phyloP scores from a whole-genome alignment of 306 rosid genomes.

The Pyrus bretschneideri region DNA sequence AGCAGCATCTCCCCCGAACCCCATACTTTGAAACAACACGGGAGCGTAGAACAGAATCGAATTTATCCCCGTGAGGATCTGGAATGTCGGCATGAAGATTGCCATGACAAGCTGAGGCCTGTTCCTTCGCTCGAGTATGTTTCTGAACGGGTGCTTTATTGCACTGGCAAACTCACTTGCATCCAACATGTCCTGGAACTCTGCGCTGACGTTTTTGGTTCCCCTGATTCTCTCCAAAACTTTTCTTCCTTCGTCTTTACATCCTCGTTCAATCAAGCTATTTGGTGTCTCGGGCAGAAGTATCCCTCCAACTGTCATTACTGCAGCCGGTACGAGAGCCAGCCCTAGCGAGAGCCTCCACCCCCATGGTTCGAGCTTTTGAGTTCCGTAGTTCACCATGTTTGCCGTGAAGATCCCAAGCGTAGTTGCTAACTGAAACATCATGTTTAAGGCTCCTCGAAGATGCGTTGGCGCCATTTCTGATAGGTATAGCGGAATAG shows the following conservation, averaged over 20 bases:
- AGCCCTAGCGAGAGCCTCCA: constrained; percentile 90
- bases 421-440: constrained; percentile 94
- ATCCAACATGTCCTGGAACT: constrained; percentile 73
- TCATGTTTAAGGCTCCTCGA: constrained; percentile 85
- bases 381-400: constrained; percentile 85
- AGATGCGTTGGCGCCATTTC: constrained; percentile 96
- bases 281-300: constrained; percentile 91
- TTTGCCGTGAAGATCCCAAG: constrained; percentile 81
- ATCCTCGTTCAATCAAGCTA: constrained; percentile 69
- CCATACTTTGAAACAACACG: constrained; percentile 78
- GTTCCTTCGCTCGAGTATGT: constrained; percentile 55
- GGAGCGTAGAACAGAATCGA: constrained; percentile 90
- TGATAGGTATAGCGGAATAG: constrained; percentile 79
- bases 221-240: constrained; percentile 69
- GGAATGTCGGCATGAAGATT: constrained; percentile 76
- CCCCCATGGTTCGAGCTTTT: constrained; percentile 71
- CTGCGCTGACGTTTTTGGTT: constrained; percentile 61
- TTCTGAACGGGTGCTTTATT: constrained; percentile 61
- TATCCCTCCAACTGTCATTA: constrained; percentile 78
- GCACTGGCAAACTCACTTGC: constrained; percentile 69
- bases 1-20: constrained; percentile 67
- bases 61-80: constrained; percentile 84
- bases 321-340: constrained; percentile 63
- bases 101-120: constrained; percentile 86
- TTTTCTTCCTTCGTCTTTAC: constrained; percentile 48